Percentiles rank a stretch among this genome's conserved stretches.
These are phyloP conservation scores for Artemisia tridentata DNA, from an alignment of 129 eudicot species.

Conservation along the genomic window DNA sequence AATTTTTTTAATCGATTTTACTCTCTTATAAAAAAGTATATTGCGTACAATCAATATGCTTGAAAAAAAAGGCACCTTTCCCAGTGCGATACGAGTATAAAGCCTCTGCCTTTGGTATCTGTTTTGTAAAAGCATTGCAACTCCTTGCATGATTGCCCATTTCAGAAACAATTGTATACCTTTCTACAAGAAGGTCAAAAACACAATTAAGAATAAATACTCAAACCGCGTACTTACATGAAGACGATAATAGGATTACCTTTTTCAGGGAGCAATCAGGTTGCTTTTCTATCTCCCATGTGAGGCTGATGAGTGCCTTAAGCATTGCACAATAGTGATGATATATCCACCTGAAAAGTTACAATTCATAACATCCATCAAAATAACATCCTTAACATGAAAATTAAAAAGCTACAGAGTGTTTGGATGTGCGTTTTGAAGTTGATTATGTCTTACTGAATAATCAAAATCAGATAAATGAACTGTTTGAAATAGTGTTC, in stretches of 20 bases:
- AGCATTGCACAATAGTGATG: slow-evolving; percentile 97
- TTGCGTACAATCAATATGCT: not conserved
- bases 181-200: slow-evolving; percentile 45
- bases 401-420: not conserved
- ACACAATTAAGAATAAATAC: slow-evolving; percentile 5
- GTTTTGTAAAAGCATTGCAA: slow-evolving; percentile 93
- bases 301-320: slow-evolving; percentile 94
- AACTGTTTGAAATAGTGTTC: too few relatives aligned
- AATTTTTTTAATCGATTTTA: not conserved
- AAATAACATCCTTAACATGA: not conserved
- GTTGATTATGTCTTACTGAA: too few relatives aligned
- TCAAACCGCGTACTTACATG: not conserved
- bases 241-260: slow-evolving; percentile 34
- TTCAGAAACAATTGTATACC: slow-evolving; percentile 76
- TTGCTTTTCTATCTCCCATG: slow-evolving; percentile 94
- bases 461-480: too few relatives aligned
- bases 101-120: slow-evolving; percentile 95
- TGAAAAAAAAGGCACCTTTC: slow-evolving; percentile 55
- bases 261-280: slow-evolving; percentile 83
- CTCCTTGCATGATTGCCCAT: slow-evolving; percentile 99
- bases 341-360: slow-evolving; percentile 82
- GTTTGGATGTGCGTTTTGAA: not conserved
- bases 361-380: not conserved
- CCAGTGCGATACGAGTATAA: slow-evolving; percentile 89
- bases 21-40: not conserved